A percentile compares a stretch with the other conserved stretches of the same genome.
phyloP scores from a whole-genome alignment of 768 basidiomycete genomes.

The Mycena galopus region DNA sequence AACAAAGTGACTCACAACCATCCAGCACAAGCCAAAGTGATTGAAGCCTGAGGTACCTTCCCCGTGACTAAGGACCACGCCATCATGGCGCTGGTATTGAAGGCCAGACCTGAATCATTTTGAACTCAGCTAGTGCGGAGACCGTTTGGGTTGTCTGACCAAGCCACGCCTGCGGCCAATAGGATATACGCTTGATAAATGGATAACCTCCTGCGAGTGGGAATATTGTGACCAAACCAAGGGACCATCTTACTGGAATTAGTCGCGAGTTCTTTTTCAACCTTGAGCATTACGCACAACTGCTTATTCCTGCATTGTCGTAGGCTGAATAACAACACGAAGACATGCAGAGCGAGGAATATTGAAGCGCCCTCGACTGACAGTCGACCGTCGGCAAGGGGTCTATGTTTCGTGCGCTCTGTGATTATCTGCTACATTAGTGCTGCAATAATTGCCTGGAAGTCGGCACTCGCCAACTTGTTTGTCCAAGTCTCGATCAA shows the following conservation, averaged over 20 bases:
- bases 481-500: slow-evolving; percentile 35
- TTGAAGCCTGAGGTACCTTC: background rate
- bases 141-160: background rate
- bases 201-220: slow-evolving; percentile 39
- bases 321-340: background rate
- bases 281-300: background rate
- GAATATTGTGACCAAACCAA: slow-evolving; percentile 24
- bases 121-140: too few relatives aligned
- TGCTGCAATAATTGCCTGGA: too few relatives aligned
- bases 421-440: background rate
- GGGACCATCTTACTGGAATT: background rate
- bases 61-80: background rate
- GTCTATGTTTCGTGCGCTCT: slow-evolving; percentile 5
- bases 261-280: too few relatives aligned
- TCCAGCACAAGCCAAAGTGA: background rate
- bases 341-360: background rate
- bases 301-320: background rate
- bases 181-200: slow-evolving; percentile 43
- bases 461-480: slow-evolving; percentile 34
- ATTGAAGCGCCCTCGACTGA: background rate
- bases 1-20: slow-evolving; percentile 10
- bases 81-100: background rate
- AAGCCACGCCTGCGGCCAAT: slow-evolving; percentile 47
- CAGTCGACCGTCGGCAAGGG: background rate
- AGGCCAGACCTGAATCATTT: background rate